Evolutionary conservation across 306 rosid species (phyloP), one percentile per base, ranked within the genome.

Genomic region (Corylus heterophylla): DNA sequence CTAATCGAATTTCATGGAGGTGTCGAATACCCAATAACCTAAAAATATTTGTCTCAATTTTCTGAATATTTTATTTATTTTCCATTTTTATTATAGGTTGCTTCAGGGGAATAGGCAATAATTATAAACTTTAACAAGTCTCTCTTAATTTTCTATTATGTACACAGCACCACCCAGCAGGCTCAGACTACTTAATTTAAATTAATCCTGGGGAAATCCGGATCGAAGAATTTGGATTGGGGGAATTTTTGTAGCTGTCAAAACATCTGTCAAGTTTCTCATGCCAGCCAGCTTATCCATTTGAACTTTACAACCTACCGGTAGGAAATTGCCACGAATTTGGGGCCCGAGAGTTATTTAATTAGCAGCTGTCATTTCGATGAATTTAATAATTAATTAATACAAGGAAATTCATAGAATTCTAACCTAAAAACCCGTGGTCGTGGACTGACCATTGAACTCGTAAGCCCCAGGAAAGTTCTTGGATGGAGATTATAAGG

Each of bases 301-400:
- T 74, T 79, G 74, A 79, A 88, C 93, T 88, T 88, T 88, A 80
- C 90, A 86, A 82, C 89, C 78, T 76, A 17, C 25, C 25, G 79
- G 68, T 45, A 74, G 85, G 87, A 88, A 86, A 64, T 67, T 82
- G 85, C 79, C 67, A 25, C 54, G 86, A 87, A 79, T 64, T 42
- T 72, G 49, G 62, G 71, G 3, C 58, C 71, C 59, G 22, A 14
- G 35, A 35, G 39, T 35, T 39, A 39, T 4, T 3, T 58, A 10
- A 70, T 48, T 74, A 70, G 69, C 18, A 76, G 79, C 80, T 78
- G 86, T 78, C 86, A 58, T 56, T 16, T 16, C 16, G 72, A 61
- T 82, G 66, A 69, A 6, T 74, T 81, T 5, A 42, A 5, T 42
- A 5, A 42, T 5, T 64, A 72, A 22, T 2, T 2, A 67, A 48